Percentiles rank a stretch among this genome's conserved stretches.
Conservation (phyloP, 2,329 filamentous ascomycete genomes). For the Endocalyx cinctus region DNA sequence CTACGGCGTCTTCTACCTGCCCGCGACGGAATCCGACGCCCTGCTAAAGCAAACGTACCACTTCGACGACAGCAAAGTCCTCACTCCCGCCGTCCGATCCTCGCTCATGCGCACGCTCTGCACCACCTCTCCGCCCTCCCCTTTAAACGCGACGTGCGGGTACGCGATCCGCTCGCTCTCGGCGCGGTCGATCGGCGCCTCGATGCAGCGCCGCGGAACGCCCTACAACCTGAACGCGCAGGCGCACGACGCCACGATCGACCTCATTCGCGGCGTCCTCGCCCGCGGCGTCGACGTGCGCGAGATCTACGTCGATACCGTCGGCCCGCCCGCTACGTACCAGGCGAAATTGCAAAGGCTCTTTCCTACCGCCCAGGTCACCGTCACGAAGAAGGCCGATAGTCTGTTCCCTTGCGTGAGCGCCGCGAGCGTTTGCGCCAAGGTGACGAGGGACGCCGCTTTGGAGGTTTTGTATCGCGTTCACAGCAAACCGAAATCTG, state of each 20-base stretch:
- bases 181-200: conserved; percentile 74
- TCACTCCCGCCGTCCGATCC: conserved; percentile 75
- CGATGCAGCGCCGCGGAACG: conserved; percentile 64
- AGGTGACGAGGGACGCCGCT: conserved; percentile 89
- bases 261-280: conserved; percentile 73
- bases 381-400: conserved; percentile 87
- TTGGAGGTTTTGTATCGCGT: conserved; percentile 67
- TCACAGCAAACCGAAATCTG: conserved; percentile 12
- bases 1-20: conserved; percentile 70
- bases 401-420: conserved; percentile 88
- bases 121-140: conserved; percentile 48
- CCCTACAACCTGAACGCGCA: conserved; percentile 93
- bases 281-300: conserved; percentile 73
- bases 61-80: conserved; percentile 93
- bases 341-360: conserved; percentile 78
- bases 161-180: conserved; percentile 82
- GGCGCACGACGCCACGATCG: conserved; percentile 86
- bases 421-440: conserved; percentile 90
- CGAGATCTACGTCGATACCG: conserved; percentile 93
- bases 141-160: conserved; percentile 54
- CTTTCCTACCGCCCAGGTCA: conserved; percentile 73
- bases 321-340: conserved; percentile 77
- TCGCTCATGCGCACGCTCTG: conserved; percentile 67
- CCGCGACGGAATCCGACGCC: conserved; percentile 63
- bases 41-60: conserved; percentile 75